A percentile compares a stretch with the other conserved stretches of the same genome.
Conservation (phyloP, 2,329 filamentous ascomycete species). For the Colletotrichum abscissum region DNA sequence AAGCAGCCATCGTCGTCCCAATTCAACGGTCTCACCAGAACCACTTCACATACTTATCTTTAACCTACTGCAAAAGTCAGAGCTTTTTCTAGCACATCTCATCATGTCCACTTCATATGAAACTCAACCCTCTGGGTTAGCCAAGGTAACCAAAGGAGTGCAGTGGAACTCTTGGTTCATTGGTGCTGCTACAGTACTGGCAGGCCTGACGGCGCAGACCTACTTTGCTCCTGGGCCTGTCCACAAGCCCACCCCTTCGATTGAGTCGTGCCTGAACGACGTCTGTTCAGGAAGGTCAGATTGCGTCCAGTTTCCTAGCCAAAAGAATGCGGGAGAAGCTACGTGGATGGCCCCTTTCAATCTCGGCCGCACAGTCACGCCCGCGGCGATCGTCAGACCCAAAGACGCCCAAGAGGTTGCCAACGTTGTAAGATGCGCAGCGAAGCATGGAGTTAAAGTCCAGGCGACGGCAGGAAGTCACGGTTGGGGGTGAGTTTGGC, state of each 20-base stretch:
- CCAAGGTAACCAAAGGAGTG: not conserved
- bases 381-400: slow-evolving; percentile 68
- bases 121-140: not conserved
- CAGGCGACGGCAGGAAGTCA: slow-evolving; percentile 73
- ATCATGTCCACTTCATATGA: not conserved
- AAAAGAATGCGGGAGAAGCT: slow-evolving; percentile 47
- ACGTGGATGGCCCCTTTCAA: slow-evolving; percentile 65
- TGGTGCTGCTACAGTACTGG: not conserved
- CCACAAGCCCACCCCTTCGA: not conserved
- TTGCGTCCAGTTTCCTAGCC: slow-evolving; percentile 52
- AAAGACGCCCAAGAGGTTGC: slow-evolving; percentile 63
- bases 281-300: slow-evolving; percentile 55
- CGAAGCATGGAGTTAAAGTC: slow-evolving; percentile 59
- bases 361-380: slow-evolving; percentile 59
- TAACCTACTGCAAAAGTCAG: not conserved
- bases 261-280: slow-evolving; percentile 56
- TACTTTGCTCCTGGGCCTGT: not conserved
- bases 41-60: not conserved
- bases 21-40: no score
- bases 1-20: not conserved
- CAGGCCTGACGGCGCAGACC: not conserved
- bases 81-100: not conserved
- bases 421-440: slow-evolving; percentile 67
- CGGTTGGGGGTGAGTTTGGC: slow-evolving; percentile 63
- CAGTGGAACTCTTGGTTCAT: not conserved